phyloP scores from a whole-genome alignment of 306 rosid species.

The Crotalaria pallida region DNA sequence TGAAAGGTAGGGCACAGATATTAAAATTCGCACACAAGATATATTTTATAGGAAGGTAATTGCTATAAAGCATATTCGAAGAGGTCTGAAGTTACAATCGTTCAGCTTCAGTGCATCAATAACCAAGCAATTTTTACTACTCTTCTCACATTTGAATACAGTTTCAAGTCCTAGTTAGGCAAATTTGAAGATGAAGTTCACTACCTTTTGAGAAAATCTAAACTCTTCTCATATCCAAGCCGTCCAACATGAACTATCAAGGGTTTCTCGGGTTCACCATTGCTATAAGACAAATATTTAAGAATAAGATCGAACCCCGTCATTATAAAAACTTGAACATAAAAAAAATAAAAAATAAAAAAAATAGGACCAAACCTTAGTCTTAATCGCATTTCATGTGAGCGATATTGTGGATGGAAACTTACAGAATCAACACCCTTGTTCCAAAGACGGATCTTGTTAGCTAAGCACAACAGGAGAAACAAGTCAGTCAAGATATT shows the following conservation, averaged over 20 bases:
- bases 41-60: not conserved
- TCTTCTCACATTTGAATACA: not conserved
- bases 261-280: conserved; percentile 86
- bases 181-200: conserved; percentile 12
- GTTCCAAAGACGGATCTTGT: conserved; percentile 93
- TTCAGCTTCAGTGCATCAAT: not conserved
- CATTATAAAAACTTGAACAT: not conserved
- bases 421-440: conserved; percentile 96
- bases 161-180: not conserved
- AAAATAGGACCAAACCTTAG: conserved; percentile 44
- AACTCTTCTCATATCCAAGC: conserved; percentile 95
- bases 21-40: not conserved
- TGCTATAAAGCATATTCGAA: not conserved
- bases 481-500: not conserved
- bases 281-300: conserved; percentile 35
- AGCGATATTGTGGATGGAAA: conserved; percentile 75
- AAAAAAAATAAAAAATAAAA: not conserved
- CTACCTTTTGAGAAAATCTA: conserved; percentile 88
- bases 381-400: conserved; percentile 79
- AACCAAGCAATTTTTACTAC: conserved; percentile 1
- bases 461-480: conserved; percentile 50
- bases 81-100: not conserved
- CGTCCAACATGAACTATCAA: conserved; percentile 94
- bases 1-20: conserved; percentile 7
- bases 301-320: conserved; percentile 19